A percentile compares a stretch with the other conserved stretches of the same genome.
Evolutionary conservation across 2,329 filamentous ascomycete genomes (phyloP).

Genomic region (Sporothrix pseudoabietina): DNA sequence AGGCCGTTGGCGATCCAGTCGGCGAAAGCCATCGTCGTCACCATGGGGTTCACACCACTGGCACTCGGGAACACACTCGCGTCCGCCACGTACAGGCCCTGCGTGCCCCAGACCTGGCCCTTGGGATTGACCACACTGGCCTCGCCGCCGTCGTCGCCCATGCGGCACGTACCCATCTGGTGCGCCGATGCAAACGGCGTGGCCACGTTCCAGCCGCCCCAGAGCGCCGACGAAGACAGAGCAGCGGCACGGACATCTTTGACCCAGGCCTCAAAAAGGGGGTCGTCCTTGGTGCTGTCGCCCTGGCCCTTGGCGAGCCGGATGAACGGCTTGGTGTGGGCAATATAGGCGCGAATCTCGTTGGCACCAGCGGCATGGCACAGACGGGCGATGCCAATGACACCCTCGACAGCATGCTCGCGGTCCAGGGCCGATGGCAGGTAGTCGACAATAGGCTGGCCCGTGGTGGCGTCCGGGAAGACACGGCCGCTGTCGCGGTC

Average conservation of each 20-base stretch:
- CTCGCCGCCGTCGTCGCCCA: slow-evolving; percentile 57
- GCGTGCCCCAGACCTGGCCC: slow-evolving; percentile 66
- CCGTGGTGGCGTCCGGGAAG: slow-evolving; percentile 69
- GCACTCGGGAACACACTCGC: slow-evolving; percentile 75
- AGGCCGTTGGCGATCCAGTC: slow-evolving; percentile 65
- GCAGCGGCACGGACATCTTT: slow-evolving; percentile 45
- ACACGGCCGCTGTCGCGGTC: slow-evolving; percentile 77
- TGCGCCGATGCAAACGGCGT: slow-evolving; percentile 69
- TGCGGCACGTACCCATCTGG: slow-evolving; percentile 78
- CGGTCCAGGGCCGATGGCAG: slow-evolving; percentile 71
- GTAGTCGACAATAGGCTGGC: slow-evolving; percentile 69
- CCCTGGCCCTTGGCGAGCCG: slow-evolving; percentile 35
- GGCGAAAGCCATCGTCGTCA: slow-evolving; percentile 71
- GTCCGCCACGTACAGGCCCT: slow-evolving; percentile 70
- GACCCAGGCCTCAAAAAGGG: slow-evolving; percentile 65
- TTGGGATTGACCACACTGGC: slow-evolving; percentile 59
- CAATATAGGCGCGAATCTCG: slow-evolving; percentile 72
- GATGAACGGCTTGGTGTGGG: slow-evolving; percentile 65
- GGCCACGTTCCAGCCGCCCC: slow-evolving; percentile 51
- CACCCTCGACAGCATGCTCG: slow-evolving; percentile 68
- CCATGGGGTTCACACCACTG: slow-evolving; percentile 80
- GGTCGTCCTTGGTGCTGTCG: slow-evolving; percentile 56
- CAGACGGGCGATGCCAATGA: slow-evolving; percentile 73
- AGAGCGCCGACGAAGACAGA: slow-evolving; percentile 28
- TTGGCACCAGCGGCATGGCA: slow-evolving; percentile 74